phyloP scores from a whole-genome alignment of 2,329 filamentous ascomycete genomes.

The Magnaporthales sp. region DNA sequence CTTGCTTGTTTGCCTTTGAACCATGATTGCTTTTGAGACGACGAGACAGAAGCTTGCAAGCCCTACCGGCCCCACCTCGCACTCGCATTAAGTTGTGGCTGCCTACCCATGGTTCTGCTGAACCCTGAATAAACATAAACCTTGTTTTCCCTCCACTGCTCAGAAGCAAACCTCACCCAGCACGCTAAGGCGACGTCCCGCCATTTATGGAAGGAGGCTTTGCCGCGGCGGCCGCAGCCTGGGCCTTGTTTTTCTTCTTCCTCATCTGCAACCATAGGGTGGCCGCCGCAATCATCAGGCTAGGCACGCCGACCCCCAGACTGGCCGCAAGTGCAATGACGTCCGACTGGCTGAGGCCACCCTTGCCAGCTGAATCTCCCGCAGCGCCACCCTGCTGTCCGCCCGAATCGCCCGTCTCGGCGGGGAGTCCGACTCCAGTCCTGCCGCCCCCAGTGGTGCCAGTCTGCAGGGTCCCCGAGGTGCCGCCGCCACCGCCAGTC shows the following conservation, averaged over 20 bases:
- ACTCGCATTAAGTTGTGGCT: not conserved
- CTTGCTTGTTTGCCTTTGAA: not conserved
- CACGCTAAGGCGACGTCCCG: not conserved
- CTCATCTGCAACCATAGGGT: conserved; percentile 13
- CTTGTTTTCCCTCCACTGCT: too few species aligned
- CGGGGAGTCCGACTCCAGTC: not conserved
- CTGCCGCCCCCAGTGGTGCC: not conserved
- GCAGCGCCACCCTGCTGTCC: not conserved
- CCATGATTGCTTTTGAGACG: not conserved
- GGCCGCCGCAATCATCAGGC: conserved; percentile 21
- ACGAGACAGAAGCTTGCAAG: not conserved
- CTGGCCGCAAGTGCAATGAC: conserved; percentile 17
- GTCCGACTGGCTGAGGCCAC: conserved; percentile 16
- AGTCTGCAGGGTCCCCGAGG: not conserved
- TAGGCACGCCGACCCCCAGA: conserved; percentile 21
- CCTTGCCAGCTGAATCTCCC: conserved; percentile 3
- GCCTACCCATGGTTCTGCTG: not conserved
- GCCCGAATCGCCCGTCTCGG: not conserved
- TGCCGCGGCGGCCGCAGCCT: not conserved
- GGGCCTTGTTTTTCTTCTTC: conserved; percentile 11
- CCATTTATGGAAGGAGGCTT: not conserved
- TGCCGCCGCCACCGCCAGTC: too few species aligned
- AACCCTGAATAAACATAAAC: not conserved
- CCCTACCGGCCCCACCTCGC: not conserved
- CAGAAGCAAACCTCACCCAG: not conserved